A percentile compares a stretch with the other conserved stretches of the same genome.
Evolutionary conservation across 148 eudicot genomes (phyloP).

Genomic region (Silene uniflora): DNA sequence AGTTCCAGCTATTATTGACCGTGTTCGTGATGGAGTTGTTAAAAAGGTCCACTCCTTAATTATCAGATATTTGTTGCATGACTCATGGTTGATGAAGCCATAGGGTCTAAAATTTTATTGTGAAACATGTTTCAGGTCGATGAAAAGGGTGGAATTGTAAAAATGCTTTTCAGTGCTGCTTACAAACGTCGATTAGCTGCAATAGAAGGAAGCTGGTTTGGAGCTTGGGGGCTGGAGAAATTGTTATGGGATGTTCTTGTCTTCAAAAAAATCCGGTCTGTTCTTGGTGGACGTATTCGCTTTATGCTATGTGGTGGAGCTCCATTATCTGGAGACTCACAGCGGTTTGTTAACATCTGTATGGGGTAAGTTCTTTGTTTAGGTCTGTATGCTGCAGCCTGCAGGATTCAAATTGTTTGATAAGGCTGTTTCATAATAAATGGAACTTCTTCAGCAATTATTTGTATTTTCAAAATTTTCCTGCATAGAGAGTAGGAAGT

Average conservation of each 20-base stretch:
- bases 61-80: background rate
- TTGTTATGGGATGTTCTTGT: conserved; percentile 69
- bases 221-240: conserved; percentile 86
- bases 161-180: conserved; percentile 64
- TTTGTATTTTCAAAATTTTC: background rate
- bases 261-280: conserved; percentile 62
- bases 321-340: conserved; percentile 87
- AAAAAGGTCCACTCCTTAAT: conserved; percentile 53
- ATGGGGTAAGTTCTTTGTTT: conserved; percentile 63
- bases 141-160: conserved; percentile 67
- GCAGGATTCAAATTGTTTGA: background rate
- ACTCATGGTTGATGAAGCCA: background rate
- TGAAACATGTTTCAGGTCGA: conserved; percentile 48
- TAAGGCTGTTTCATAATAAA: background rate
- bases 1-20: conserved; percentile 94
- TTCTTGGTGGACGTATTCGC: conserved; percentile 85
- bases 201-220: conserved; percentile 91
- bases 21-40: conserved; percentile 89
- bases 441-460: background rate
- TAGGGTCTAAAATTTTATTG: conserved; percentile 1
- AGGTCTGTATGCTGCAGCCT: background rate
- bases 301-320: conserved; percentile 99
- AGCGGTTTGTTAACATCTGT: conserved; percentile 88
- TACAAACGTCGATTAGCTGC: conserved; percentile 74
- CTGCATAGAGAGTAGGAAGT: background rate